Percentiles rank a stretch among this genome's conserved stretches.
These are phyloP conservation scores for Phlegmacium glaucopus DNA, from an alignment of 768 basidiomycete genomes.

Conservation along the genomic window DNA sequence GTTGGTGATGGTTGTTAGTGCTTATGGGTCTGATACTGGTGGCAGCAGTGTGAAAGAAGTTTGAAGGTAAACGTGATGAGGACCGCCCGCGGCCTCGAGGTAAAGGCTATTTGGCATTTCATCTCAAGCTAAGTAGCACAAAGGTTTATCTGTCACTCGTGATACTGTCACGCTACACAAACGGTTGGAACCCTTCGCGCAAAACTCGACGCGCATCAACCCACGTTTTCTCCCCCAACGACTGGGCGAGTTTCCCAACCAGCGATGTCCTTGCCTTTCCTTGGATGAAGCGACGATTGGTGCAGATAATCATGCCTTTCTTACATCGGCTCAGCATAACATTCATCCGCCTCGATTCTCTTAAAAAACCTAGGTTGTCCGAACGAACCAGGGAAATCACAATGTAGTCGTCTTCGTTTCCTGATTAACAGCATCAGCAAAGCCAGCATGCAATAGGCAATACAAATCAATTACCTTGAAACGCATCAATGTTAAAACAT, in stretches of 20 bases:
- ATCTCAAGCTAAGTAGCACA: too few relatives aligned
- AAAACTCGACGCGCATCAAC: constrained; percentile 6
- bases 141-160: too few relatives aligned
- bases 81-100: constrained; percentile 7
- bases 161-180: background rate
- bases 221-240: constrained; percentile 18
- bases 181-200: constrained; percentile 5
- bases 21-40: background rate
- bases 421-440: constrained; percentile 27
- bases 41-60: too few relatives aligned
- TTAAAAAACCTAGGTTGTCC: constrained; percentile 58
- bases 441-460: background rate
- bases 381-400: constrained; percentile 72
- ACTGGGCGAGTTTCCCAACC: constrained; percentile 28
- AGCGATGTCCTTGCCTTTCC: constrained; percentile 28
- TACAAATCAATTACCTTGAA: constrained; percentile 51
- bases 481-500: constrained; percentile 76
- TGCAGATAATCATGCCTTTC: constrained; percentile 62
- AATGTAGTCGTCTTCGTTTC: constrained; percentile 73
- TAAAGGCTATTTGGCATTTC: constrained; percentile 7
- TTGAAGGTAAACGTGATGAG: background rate
- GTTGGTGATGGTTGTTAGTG: background rate
- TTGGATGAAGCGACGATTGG: constrained; percentile 50
- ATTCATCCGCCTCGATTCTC: constrained; percentile 57
- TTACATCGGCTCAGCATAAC: constrained; percentile 77